Percentiles rank a stretch among this genome's conserved stretches.
phyloP scores from a whole-genome alignment of 805 yeast species.

The Ogataea thermomethanolica region DNA sequence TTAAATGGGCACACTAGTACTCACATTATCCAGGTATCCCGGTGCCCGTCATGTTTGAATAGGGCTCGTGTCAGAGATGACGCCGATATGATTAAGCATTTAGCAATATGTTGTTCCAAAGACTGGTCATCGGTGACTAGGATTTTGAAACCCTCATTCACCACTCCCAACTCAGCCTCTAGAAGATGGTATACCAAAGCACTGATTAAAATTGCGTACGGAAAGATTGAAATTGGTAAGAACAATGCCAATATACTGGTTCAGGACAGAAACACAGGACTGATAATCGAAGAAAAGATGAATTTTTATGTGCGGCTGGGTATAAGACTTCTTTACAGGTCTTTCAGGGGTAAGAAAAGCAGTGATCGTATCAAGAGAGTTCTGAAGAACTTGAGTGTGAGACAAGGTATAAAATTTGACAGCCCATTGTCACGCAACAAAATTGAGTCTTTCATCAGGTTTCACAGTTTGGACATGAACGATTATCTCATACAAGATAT shows the following conservation, averaged over 20 bases:
- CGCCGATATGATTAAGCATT: conserved; percentile 75
- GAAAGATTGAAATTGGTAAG: conserved; percentile 79
- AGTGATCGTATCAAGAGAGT: conserved; percentile 54
- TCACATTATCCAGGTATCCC: conserved; percentile 55
- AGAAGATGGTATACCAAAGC: conserved; percentile 86
- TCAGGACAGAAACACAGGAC: conserved; percentile 86
- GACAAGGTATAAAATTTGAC: conserved; percentile 86
- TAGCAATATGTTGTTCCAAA: conserved; percentile 79
- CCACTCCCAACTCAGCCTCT: conserved; percentile 77
- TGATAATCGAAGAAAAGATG: conserved; percentile 91
- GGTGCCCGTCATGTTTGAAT: conserved; percentile 77
- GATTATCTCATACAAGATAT: conserved; percentile 57
- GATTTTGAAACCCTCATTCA: conserved; percentile 62
- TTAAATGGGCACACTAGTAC: background rate
- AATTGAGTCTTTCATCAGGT: conserved; percentile 74
- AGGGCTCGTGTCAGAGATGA: conserved; percentile 55
- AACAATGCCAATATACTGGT: conserved; percentile 93
- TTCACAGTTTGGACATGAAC: conserved; percentile 72
- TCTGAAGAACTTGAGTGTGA: conserved; percentile 61
- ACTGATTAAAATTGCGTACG: conserved; percentile 80
- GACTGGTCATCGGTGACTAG: conserved; percentile 71
- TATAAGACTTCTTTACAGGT: conserved; percentile 76
- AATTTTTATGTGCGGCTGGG: conserved; percentile 85
- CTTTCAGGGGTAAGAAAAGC: conserved; percentile 47
- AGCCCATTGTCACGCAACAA: conserved; percentile 58